Evolutionary conservation across 1,139 yeast genomes (phyloP).

Genomic region (Suhomyces kunorum): DNA sequence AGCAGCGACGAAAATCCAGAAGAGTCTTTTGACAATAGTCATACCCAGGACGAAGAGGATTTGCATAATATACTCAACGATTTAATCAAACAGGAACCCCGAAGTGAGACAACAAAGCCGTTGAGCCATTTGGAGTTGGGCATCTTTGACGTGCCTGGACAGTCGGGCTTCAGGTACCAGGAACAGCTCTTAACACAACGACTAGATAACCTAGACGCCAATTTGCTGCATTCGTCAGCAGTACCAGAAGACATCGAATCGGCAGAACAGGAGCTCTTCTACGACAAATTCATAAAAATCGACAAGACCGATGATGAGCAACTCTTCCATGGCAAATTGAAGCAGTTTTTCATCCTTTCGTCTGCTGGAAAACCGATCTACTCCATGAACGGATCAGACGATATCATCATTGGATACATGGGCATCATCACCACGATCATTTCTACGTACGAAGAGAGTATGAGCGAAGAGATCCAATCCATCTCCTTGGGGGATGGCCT

Average conservation of each 20-base stretch:
- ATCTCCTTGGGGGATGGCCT: slow-evolving; percentile 37
- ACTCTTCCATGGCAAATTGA: slow-evolving; percentile 47
- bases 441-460: slow-evolving; percentile 55
- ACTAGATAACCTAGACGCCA: not conserved
- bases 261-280: slow-evolving; percentile 14
- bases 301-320: slow-evolving; percentile 28
- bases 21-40: slow-evolving; percentile 14
- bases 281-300: slow-evolving; percentile 13
- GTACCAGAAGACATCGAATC: not conserved
- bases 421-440: slow-evolving; percentile 71
- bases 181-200: not conserved
- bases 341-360: slow-evolving; percentile 82
- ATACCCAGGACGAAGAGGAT: slow-evolving; percentile 30
- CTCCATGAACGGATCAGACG: slow-evolving; percentile 76
- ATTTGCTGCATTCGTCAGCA: not conserved
- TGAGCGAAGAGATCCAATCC: slow-evolving; percentile 32
- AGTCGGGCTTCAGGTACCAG: not conserved
- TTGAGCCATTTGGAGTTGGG: slow-evolving; percentile 14
- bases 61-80: slow-evolving; percentile 30
- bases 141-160: slow-evolving; percentile 9
- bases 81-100: slow-evolving; percentile 23
- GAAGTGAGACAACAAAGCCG: not conserved
- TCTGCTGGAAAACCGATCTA: slow-evolving; percentile 93
- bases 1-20: slow-evolving; percentile 14
- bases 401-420: slow-evolving; percentile 68